Conservation (phyloP, 75 land plant species). For the Adiantum capillusveneris region DNA sequence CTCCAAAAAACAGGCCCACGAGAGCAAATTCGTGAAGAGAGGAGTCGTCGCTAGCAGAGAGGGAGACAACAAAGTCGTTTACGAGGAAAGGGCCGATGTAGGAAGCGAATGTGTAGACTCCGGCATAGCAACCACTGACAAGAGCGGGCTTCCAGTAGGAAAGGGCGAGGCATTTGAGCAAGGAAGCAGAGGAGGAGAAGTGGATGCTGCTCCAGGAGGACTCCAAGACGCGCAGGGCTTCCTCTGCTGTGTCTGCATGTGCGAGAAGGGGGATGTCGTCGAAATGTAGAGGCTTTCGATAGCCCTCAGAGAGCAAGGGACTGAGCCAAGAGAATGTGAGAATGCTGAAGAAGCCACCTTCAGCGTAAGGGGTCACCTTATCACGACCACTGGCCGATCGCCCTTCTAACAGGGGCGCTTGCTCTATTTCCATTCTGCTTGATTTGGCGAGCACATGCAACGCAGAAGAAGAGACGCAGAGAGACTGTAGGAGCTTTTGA, state of each 20-base stretch:
- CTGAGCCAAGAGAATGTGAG: constrained; percentile 71
- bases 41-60: constrained; percentile 20
- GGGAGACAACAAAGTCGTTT: constrained; percentile 43
- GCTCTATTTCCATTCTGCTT: too few species aligned
- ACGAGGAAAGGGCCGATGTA: constrained; percentile 65
- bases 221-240: constrained; percentile 5
- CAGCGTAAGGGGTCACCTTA: constrained; percentile 43
- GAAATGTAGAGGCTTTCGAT: constrained; percentile 41
- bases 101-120: constrained; percentile 32
- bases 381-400: constrained; percentile 8
- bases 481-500: too few species aligned
- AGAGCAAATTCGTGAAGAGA: constrained; percentile 33
- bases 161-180: constrained; percentile 27
- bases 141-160: constrained; percentile 28
- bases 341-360: constrained; percentile 40
- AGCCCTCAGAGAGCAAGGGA: constrained; percentile 48
- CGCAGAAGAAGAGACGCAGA: too few species aligned
- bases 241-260: constrained; percentile 26
- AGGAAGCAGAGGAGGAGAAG: constrained; percentile 1
- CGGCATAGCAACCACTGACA: constrained; percentile 26
- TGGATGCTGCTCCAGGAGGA: not conserved
- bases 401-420: too few species aligned
- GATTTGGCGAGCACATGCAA: too few species aligned
- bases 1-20: constrained; percentile 30
- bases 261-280: constrained; percentile 65